Evolutionary conservation across 257 asterid species (phyloP), one percentile per base, ranked within the genome.

Genomic region (Pogostemon cablin): DNA sequence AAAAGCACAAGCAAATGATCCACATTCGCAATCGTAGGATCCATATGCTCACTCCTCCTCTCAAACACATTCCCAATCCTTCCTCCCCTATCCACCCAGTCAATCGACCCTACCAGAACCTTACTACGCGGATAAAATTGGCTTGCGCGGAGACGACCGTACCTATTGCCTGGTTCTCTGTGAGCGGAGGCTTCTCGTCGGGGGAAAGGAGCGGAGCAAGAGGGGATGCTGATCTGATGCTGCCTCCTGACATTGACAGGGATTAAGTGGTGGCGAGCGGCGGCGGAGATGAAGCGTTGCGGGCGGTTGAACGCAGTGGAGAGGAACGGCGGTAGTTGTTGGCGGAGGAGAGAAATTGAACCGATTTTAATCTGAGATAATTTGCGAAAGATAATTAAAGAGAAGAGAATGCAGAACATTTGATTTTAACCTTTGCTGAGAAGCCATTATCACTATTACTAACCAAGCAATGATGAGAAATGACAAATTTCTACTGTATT

Each of bases 1-100:
- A 93, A 93, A 60, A 91, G 81, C 77, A 93, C 89, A 40, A 93
- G 65, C 80, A 93, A 72, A 73, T 89, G 92, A 82, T 93, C 96
- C 62, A 91, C 98, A 78, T 93, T 93, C 10, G 96, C 96, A 61
- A 93, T 91, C 0, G 99, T 96, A 54, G 98, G 99, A 86, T 91
- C 99, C 62, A 82, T 25, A 79, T 88, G 80, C 87, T 86, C 96
- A 7, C 78, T 74, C 79, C 81, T 88, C 75, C 99, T 82, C 79
- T 75, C 74, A 68, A 86, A 91, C 47, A 93, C 96, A 77, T 89
- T 90, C 79, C 89, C 97, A 35, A 93, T 91, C 96, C 89, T 87
- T 49, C 98, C 99, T 72, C 96, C 88, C 74, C 83, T 82, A 78
- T 86, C 96, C 58, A 79, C 81, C 97, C 99, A 93, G 62, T 93